These are phyloP conservation scores for Osmanthus fragrans DNA, from an alignment of 257 asterid genomes.

Conservation along the genomic window DNA sequence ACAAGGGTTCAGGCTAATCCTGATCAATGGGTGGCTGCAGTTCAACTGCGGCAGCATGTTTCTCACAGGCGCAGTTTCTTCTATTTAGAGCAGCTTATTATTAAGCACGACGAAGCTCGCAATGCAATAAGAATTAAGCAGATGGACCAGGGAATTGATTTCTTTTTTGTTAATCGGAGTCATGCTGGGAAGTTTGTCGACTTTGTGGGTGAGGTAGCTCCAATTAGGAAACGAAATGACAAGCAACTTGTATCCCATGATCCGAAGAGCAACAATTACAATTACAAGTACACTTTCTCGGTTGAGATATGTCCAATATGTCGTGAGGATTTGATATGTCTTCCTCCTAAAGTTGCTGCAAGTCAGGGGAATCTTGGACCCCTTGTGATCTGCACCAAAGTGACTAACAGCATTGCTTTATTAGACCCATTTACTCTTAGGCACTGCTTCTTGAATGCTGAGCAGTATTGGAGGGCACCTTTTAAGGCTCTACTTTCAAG, in stretches of 20 bases:
- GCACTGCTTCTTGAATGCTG: conserved; percentile 26
- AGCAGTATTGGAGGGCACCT: conserved; percentile 26
- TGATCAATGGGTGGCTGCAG: conserved; percentile 34
- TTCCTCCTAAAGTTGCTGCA: conserved; percentile 25
- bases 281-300: conserved; percentile 27
- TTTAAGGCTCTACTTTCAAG: conserved; percentile 29
- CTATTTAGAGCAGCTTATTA: conserved; percentile 29
- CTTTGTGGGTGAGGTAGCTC: conserved; percentile 12
- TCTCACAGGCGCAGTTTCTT: conserved; percentile 29
- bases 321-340: conserved; percentile 33
- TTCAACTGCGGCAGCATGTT: conserved; percentile 27
- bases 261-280: conserved; percentile 20
- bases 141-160: conserved; percentile 30
- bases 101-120: conserved; percentile 24
- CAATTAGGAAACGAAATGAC: conserved; percentile 18
- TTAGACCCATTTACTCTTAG: conserved; percentile 24
- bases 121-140: conserved; percentile 23
- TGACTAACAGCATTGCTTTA: conserved; percentile 26
- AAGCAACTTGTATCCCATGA: conserved; percentile 30
- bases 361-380: conserved; percentile 27
- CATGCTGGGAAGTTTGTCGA: conserved; percentile 30
- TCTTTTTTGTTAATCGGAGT: conserved; percentile 25
- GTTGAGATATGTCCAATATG: conserved; percentile 27
- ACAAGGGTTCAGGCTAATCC: conserved; percentile 24
- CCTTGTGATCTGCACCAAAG: conserved; percentile 21